Evolutionary conservation across 2,329 filamentous ascomycete species (phyloP), one percentile per base, ranked within the genome.

Genomic region (Phialocephala subalpina): DNA sequence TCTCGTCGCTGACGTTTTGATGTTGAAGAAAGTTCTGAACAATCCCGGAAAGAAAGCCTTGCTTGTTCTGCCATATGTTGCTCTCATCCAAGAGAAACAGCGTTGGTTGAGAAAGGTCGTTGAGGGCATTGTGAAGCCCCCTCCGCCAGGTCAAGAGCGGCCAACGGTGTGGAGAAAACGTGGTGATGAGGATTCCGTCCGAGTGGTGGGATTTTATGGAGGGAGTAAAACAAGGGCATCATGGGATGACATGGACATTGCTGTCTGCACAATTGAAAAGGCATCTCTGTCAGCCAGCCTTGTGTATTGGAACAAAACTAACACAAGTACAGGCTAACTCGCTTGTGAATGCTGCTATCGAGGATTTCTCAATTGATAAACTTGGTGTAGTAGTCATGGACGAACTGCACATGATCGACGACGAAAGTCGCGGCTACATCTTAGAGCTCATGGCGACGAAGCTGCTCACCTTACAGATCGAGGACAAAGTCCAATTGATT

Each of bases 321-420:
- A 52, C 70, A 40, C n/a, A 42, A 22, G 16, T 38, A 56, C 49
- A 92, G 90, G 91, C 91, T 62, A 94, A 94, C 73, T 85, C 89
- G 12, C 82, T 94, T 45, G 83, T 93, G 33, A 94, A 94, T 71
- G 81, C 85, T 25, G 89, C 91, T 16, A 92, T 94, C 69, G 89
- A 92, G 68, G 90, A 94, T 68, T 87, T 86, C 73, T 87, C 83
- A 3, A 65, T 93, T 66, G 80, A 83, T n/a, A 83, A 87, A 22
- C 79, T 94, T 52, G 86, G 85, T 56, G 81, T 89, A 12, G 86
- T 93, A 20, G 90, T 94, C 16, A 81, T 94, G 38, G 92, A 94
- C 72, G 92, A 94, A 75, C 80, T 94, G n/a, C 92, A 94, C 75
- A 93, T 94, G 90, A 83, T 94, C 53, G 89, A 93, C 71, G 92